Evolutionary conservation across 2,329 filamentous ascomycete genomes (phyloP).

Genomic region (Periconia digitata): DNA sequence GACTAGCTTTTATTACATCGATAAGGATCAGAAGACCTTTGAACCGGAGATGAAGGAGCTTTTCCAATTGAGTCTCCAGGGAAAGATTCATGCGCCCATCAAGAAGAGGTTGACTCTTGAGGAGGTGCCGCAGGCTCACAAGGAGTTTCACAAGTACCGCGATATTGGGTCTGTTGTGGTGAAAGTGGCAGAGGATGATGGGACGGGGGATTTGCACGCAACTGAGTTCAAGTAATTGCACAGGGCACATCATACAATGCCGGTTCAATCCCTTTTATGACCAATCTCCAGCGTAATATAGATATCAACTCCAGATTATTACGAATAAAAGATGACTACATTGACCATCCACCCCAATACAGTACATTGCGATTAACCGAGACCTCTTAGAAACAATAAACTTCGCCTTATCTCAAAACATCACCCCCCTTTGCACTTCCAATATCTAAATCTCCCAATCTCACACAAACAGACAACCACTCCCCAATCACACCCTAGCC

Average conservation of each 20-base stretch:
- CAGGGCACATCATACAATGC: too few species aligned
- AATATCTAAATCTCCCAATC: too few species aligned
- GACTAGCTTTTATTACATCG: constrained; percentile 31
- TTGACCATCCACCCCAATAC: too few species aligned
- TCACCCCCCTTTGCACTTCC: too few species aligned
- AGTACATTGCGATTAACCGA: too few species aligned
- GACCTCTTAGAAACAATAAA: too few species aligned
- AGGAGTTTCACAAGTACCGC: constrained; percentile 22
- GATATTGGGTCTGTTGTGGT: constrained; percentile 32
- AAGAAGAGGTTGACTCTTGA: constrained; percentile 29
- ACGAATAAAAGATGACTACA: too few species aligned
- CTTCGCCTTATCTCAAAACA: too few species aligned
- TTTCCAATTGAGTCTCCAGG: constrained; percentile 18
- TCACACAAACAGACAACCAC: too few species aligned
- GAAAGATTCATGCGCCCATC: constrained; percentile 29
- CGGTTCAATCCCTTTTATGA: too few species aligned
- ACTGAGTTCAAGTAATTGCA: neutral
- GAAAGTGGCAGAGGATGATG: constrained; percentile 9
- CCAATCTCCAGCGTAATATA: too few species aligned
- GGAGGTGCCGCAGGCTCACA: constrained; percentile 30
- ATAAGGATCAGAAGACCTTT: constrained; percentile 25
- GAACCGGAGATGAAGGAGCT: constrained; percentile 25
- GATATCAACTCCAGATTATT: too few species aligned
- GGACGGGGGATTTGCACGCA: neutral
- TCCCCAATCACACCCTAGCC: neutral